Conservation (phyloP, 2,329 filamentous ascomycete genomes). For the Colletotrichum paranaense region DNA sequence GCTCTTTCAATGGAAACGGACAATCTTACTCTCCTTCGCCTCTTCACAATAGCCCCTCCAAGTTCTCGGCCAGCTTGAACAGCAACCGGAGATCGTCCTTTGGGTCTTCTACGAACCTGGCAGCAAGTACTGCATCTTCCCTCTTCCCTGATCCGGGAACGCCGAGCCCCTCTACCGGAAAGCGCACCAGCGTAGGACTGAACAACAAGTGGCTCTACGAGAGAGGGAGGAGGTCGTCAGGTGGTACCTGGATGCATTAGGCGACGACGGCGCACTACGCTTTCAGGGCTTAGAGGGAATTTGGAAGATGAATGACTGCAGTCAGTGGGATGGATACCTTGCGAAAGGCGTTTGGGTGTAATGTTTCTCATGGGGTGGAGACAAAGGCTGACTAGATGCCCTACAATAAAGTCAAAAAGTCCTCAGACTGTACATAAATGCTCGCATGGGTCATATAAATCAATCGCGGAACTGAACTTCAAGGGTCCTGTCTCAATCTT, state of each 20-base stretch:
- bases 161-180: slow-evolving; percentile 74
- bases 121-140: slow-evolving; percentile 53
- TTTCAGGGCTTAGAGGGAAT: background rate
- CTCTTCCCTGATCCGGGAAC: slow-evolving; percentile 71
- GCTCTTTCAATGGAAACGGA: slow-evolving; percentile 53
- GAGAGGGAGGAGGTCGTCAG: slow-evolving; percentile 71
- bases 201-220: slow-evolving; percentile 98
- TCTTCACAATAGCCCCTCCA: slow-evolving; percentile 67
- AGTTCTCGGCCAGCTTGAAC: slow-evolving; percentile 64
- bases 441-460: background rate
- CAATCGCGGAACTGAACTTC: background rate
- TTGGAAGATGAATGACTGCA: background rate
- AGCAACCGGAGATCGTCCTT: slow-evolving; percentile 69
- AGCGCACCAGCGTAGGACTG: slow-evolving; percentile 79
- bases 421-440: background rate
- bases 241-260: slow-evolving; percentile 33
- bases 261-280: background rate
- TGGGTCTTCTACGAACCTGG: slow-evolving; percentile 66
- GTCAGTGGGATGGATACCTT: background rate
- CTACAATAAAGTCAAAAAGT: background rate
- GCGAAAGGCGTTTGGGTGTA: background rate
- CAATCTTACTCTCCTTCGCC: slow-evolving; percentile 60
- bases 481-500: background rate
- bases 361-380: background rate
- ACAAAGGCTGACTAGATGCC: background rate